These are phyloP conservation scores for Chrysoporthe puriensis DNA, from an alignment of 2,329 filamentous ascomycete species.

Conservation along the genomic window DNA sequence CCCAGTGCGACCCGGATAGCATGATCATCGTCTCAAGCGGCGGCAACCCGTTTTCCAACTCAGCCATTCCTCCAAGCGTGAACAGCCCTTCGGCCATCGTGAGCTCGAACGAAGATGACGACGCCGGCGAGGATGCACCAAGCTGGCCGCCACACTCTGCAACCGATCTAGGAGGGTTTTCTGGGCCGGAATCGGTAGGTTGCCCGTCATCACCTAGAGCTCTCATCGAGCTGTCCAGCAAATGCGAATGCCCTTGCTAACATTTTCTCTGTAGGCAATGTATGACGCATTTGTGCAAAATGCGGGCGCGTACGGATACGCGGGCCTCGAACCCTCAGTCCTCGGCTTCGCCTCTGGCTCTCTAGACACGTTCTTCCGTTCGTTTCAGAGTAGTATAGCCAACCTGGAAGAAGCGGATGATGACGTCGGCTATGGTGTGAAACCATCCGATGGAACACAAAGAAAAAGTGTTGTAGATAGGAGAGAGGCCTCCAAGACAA, in stretches of 20 bases:
- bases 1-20: neutral
- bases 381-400: neutral
- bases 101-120: neutral
- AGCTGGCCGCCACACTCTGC: neutral
- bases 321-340: neutral
- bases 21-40: neutral
- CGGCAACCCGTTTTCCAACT: neutral
- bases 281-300: neutral
- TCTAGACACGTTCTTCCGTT: slow-evolving; percentile 3
- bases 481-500: neutral
- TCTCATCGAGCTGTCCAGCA: neutral
- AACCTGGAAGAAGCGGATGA: neutral
- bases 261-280: neutral
- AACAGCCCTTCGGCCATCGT: neutral
- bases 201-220: neutral
- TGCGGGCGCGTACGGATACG: neutral
- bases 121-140: neutral
- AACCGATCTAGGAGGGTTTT: neutral
- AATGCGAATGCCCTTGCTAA: neutral
- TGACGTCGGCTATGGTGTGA: neutral
- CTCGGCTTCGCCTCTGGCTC: neutral
- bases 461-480: neutral
- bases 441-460: neutral
- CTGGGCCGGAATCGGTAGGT: neutral
- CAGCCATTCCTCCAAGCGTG: neutral